Evolutionary conservation across 148 eudicot genomes (phyloP).

Genomic region (Fagopyrum homotropicum): DNA sequence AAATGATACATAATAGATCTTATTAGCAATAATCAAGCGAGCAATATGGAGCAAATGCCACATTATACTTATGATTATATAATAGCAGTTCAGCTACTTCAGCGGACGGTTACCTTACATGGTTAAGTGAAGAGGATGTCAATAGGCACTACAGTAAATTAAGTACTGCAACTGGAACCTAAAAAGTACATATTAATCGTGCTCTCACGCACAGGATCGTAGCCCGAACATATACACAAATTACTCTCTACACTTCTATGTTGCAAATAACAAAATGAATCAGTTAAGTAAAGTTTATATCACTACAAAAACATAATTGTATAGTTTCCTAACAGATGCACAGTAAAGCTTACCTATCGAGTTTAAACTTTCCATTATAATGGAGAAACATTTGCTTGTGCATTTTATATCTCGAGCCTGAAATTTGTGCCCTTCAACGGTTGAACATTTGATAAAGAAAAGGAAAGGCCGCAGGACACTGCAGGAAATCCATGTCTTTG

Average conservation of each 20-base stretch:
- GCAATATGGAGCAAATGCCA: background rate
- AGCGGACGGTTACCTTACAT: background rate
- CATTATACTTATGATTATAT: background rate
- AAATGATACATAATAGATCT: conserved; percentile 2
- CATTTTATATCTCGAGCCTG: conserved; percentile 41
- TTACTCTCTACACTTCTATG: background rate
- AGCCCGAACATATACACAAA: background rate
- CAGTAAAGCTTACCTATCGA: conserved; percentile 43
- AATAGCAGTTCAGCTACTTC: background rate
- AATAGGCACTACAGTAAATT: background rate
- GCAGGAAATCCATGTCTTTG: conserved; percentile 50
- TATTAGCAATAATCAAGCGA: background rate
- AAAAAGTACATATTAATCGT: background rate
- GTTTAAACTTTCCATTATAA: conserved; percentile 55
- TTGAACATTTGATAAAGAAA: conserved; percentile 50
- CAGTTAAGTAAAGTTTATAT: background rate
- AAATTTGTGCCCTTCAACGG: conserved; percentile 31
- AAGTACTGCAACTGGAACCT: background rate
- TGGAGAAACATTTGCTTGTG: conserved; percentile 56
- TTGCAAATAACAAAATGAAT: background rate
- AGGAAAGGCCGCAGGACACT: conserved; percentile 66
- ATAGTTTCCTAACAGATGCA: background rate
- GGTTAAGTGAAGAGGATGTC: background rate
- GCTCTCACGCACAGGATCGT: background rate
- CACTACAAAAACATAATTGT: background rate